Base-by-base conservation (phyloP, 768 basidiomycete species). In the Dioszegia aurantiaca region DNA sequence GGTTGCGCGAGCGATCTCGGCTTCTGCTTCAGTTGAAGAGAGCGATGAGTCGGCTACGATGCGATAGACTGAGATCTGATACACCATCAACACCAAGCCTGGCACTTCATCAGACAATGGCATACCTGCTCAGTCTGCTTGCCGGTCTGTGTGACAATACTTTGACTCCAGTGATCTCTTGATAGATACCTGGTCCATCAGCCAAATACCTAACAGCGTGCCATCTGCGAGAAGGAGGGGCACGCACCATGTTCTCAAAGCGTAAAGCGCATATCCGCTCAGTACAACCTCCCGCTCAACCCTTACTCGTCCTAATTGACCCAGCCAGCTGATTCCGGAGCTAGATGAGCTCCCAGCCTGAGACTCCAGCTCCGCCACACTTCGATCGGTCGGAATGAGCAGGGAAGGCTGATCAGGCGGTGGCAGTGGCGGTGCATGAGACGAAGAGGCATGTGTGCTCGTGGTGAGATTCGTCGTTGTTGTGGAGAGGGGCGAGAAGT, bases 141-240 rank as follows among this genome's bases (percentile, higher is more conserved):
- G 2, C 69, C 69, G 4, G 71, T 73, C 28, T 70, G 64, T n/a
- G 68, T 70, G 19, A 70, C 69, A 40, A 73, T 70, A 37, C 63
- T 70, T 14, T 68, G 68, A 11, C 63, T 67, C 63, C 65, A 72
- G 41, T 72, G 70, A 5, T 65, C 67, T 9, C 70, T 51, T 3
- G 70, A 72, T 1, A 72, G 48, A 45, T 61, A 66, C 69, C 69
- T 71, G 45, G 17, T 11, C 4, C 5, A 51, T 44, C 42, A 53
- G 54, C 52, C 2, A 24, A 12, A 14, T 52, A 10, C 31, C 23
- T 16, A 9, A 47, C 42, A 6, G 9, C 45, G 19, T 8, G 21
- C 21, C 45, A 46, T 10, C 23, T 24, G 10, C 14, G 6, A 14
- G 16, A 53, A 27, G 24, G 28, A 41, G 44, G 26, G 8, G 16